These are phyloP conservation scores for Singerocomus inundabilis DNA, from an alignment of 1,284 basidiomycete genomes.

Conservation along the genomic window DNA sequence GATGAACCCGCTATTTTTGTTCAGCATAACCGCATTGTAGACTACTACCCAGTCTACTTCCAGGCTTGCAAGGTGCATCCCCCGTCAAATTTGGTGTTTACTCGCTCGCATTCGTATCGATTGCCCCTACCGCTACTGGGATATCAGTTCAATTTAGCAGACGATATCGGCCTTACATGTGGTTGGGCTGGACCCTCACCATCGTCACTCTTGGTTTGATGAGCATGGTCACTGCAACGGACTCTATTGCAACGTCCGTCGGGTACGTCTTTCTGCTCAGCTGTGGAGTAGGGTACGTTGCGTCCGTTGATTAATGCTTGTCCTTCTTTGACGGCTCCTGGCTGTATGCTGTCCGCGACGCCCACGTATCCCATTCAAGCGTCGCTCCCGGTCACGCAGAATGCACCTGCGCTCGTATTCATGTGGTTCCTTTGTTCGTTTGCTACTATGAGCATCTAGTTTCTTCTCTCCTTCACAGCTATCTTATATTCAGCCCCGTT, in stretches of 20 bases:
- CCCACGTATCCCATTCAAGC: constrained; percentile 33
- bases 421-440: constrained; percentile 35
- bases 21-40: not conserved
- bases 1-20: too few species aligned
- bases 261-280: constrained; percentile 1
- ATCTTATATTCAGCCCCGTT: not conserved
- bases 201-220: constrained; percentile 6
- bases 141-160: constrained; percentile 3
- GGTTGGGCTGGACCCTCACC: constrained; percentile 7
- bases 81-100: constrained; percentile 13
- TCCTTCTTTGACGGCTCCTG: not conserved
- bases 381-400: constrained; percentile 32
- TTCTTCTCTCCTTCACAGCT: too few species aligned
- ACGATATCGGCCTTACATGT: constrained; percentile 10
- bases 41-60: constrained; percentile 13
- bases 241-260: constrained; percentile 1
- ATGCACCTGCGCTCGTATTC: constrained; percentile 34
- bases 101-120: not conserved
- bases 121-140: constrained; percentile 6
- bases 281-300: constrained; percentile 8
- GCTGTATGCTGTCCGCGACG: constrained; percentile 1
- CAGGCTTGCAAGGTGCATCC: constrained; percentile 14
- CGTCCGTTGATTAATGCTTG: not conserved
- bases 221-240: constrained; percentile 2
- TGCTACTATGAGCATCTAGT: constrained; percentile 2